These are phyloP conservation scores for Saccharomycopsis sp. DNA, from an alignment of 805 yeast genomes.

Conservation along the genomic window DNA sequence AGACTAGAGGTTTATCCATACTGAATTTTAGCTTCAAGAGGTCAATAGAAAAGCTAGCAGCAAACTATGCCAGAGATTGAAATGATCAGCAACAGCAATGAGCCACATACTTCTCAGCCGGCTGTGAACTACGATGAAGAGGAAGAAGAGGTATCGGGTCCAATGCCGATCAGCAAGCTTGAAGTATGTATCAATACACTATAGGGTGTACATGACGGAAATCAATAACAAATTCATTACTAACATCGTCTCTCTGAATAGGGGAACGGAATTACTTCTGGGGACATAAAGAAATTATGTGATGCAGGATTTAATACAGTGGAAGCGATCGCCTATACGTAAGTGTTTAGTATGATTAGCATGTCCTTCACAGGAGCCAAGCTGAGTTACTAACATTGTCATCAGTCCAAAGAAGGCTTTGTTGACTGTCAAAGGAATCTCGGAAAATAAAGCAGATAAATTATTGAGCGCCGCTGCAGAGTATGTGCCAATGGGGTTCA, in stretches of 20 bases:
- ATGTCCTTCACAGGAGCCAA: no score
- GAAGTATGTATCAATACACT: conserved; percentile 27
- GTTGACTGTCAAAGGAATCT: conserved; percentile 78
- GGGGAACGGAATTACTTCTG: conserved; percentile 79
- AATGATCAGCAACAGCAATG: background rate
- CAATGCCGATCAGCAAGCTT: conserved; percentile 45
- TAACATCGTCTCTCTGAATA: conserved; percentile 31
- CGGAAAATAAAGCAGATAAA: conserved; percentile 91
- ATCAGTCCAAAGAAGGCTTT: conserved; percentile 64
- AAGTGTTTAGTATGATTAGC: conserved; percentile 22
- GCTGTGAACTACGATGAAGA: conserved; percentile 29
- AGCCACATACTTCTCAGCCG: background rate
- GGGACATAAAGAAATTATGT: conserved; percentile 72
- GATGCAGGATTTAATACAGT: conserved; percentile 86
- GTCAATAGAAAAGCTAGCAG: no score
- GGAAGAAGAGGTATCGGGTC: conserved; percentile 52
- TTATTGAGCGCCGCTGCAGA: conserved; percentile 77
- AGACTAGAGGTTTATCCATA: no score
- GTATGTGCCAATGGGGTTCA: conserved; percentile 91
- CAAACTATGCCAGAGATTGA: background rate
- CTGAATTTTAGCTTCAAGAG: no score
- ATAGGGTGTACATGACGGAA: no score
- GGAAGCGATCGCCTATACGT: conserved; percentile 86
- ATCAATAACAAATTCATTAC: background rate
- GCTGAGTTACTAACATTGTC: background rate